phyloP scores from a whole-genome alignment of 2,329 filamentous ascomycete genomes.

The Verticillium longisporum region DNA sequence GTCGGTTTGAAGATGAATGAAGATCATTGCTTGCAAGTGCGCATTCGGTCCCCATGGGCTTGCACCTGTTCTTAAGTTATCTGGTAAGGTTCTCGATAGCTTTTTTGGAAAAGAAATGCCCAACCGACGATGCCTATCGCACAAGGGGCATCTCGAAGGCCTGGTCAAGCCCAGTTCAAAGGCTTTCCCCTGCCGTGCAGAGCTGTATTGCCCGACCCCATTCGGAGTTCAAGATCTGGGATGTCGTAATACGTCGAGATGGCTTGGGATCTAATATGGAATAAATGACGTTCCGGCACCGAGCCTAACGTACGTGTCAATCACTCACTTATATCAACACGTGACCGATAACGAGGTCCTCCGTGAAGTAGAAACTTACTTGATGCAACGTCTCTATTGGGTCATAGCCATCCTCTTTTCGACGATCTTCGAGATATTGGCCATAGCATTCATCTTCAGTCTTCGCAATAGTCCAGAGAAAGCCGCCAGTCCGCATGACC shows the following conservation, averaged over 20 bases:
- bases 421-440: conserved; percentile 84
- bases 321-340: neutral
- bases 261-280: conserved; percentile 96
- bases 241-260: conserved; percentile 83
- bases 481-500: conserved; percentile 95
- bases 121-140: no score
- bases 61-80: no score
- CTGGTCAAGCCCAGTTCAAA: no score
- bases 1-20: no score
- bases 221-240: conserved; percentile 95
- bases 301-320: conserved; percentile 54
- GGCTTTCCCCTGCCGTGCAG: conserved; percentile 94
- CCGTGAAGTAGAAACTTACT: no score
- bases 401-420: conserved; percentile 91
- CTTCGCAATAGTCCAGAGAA: conserved; percentile 95
- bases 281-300: conserved; percentile 98
- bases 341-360: neutral
- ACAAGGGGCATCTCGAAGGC: no score
- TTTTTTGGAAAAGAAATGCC: no score
- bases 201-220: conserved; percentile 98
- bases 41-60: no score
- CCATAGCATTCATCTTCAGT: conserved; percentile 97
- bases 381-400: conserved; percentile 93
- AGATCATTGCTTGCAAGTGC: no score
- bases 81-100: no score